phyloP scores from a whole-genome alignment of 176 grass and related monocot species.

The Aegilops sharonensis region DNA sequence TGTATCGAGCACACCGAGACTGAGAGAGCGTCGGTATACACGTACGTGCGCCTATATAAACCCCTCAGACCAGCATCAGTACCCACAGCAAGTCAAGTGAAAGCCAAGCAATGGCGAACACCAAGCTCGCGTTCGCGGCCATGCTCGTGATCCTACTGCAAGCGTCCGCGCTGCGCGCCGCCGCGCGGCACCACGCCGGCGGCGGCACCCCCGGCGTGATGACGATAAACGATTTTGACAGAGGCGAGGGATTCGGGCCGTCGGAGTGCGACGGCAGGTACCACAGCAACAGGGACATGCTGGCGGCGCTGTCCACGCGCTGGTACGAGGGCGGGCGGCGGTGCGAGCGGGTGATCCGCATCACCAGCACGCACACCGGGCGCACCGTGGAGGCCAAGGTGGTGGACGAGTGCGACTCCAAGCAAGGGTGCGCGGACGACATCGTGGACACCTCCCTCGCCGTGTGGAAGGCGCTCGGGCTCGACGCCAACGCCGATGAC shows the following conservation, averaged over 20 bases:
- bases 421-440: conserved; percentile 23
- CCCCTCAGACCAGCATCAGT: neutral
- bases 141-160: conserved; percentile 11
- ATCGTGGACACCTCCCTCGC: conserved; percentile 40
- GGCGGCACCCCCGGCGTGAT: neutral
- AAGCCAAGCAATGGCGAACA: conserved; percentile 1
- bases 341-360: conserved; percentile 17
- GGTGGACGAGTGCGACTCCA: conserved; percentile 46
- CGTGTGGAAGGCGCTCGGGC: conserved; percentile 45
- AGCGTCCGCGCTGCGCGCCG: neutral
- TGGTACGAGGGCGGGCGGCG: conserved; percentile 22
- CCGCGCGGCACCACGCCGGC: neutral
- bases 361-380: conserved; percentile 4
- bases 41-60: neutral
- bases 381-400: conserved; percentile 29
- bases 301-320: conserved; percentile 31
- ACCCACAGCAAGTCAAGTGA: too few relatives aligned
- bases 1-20: neutral
- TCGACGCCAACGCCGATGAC: conserved; percentile 31
- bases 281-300: conserved; percentile 24
- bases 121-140: neutral
- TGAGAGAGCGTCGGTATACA: neutral
- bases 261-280: conserved; percentile 18
- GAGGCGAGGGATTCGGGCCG: neutral
- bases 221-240: conserved; percentile 18